Base-by-base conservation (phyloP, 2,329 filamentous ascomycete species). In the Teratosphaeria viscida region DNA sequence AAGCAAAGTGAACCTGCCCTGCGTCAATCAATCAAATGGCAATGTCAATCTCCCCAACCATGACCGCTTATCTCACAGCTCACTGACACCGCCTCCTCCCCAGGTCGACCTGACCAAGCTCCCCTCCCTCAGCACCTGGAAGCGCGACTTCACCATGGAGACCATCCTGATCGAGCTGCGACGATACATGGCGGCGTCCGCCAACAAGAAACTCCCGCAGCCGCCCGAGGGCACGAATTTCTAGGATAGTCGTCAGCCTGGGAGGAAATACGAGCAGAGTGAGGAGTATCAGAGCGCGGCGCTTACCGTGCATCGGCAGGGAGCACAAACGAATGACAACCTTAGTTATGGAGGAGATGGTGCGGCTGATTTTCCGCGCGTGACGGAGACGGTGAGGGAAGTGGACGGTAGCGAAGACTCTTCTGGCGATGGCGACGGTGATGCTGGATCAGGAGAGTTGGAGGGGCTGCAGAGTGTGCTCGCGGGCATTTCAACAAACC, bases 1-100 rank as follows among this genome's bases (percentile, higher is more conserved):
- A 69, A 96, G 89, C 70, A 89, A 90, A 76, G 87, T 99, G 78
- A 96, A 97, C 78, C 83, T 97, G n/a, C 94, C 94, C 29, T 95
- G 92, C 70, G 94, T 99, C 57, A 88, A 92, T 76, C 80, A 82
- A 64, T 83, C 80, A 66, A 88, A 88, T 64, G 94, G 94, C 71
- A 84, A 84, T 77, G 86, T 88, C 75, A 61, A 71, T 43, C 54
- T 23, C 39, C 14, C 57, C 6, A 2, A 37, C n/a, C 10, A 8
- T 23, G 7, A 5, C 14, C 10, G 39, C 14, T 8, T 3, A 5
- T 19, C n/a, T 26, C 27, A 11, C 4, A 5, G 4, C 7, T 14
- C 14, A 32, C 59, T 60, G 52, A 62, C 49, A 58, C 32, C 29
- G 26, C 47, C 34, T n/a, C 3, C 23, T n/a, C 32, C 37, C 14